Conservation (phyloP, 257 asterid species). For the Voacanga thouarsii region DNA sequence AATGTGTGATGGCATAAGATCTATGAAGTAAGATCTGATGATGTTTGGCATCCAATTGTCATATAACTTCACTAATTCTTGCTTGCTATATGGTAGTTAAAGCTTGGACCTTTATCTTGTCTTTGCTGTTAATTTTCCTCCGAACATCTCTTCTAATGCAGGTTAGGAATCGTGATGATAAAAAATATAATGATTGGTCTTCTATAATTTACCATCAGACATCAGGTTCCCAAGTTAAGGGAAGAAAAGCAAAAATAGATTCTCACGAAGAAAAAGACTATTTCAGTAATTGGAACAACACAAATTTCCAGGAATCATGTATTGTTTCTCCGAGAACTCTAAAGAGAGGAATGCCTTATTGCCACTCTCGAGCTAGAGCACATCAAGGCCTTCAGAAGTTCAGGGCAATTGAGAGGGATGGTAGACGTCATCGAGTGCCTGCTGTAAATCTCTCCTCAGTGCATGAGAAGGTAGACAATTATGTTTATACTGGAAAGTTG, state of each 20-base stretch:
- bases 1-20: neutral
- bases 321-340: slow-evolving; percentile 13
- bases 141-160: slow-evolving; percentile 18
- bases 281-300: slow-evolving; percentile 3
- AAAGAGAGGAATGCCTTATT: slow-evolving; percentile 20
- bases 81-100: neutral
- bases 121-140: neutral
- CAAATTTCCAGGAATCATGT: slow-evolving; percentile 16
- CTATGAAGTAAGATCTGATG: neutral
- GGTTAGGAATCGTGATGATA: slow-evolving; percentile 21
- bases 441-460: slow-evolving; percentile 8
- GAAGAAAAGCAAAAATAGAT: slow-evolving; percentile 12
- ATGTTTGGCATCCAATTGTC: neutral
- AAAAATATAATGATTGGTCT: slow-evolving; percentile 11
- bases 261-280: slow-evolving; percentile 9
- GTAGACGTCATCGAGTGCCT: slow-evolving; percentile 19
- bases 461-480: slow-evolving; percentile 17
- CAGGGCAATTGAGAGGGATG: slow-evolving; percentile 26
- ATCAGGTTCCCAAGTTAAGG: slow-evolving; percentile 18
- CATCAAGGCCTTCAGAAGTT: slow-evolving; percentile 20
- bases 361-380: slow-evolving; percentile 19
- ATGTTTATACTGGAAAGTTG: slow-evolving; percentile 6
- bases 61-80: neutral
- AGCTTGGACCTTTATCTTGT: neutral
- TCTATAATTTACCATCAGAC: slow-evolving; percentile 11